phyloP scores from a whole-genome alignment of 371 early-diverging fungal species.

The Nematocida minor region DNA sequence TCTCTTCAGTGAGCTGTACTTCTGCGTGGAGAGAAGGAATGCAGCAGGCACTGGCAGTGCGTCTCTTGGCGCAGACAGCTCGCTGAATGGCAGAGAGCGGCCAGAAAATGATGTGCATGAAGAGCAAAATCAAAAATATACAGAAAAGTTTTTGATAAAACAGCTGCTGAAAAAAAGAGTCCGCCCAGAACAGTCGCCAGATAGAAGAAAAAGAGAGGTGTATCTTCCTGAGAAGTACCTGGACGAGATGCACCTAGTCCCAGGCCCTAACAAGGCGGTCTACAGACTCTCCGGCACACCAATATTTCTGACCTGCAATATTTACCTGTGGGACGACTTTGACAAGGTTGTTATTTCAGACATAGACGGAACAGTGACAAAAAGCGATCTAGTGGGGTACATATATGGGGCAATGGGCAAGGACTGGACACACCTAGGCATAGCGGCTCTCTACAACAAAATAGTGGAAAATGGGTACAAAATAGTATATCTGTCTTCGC shows the following conservation, averaged over 20 bases:
- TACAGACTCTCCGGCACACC: constrained; percentile 72
- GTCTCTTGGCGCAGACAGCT: too few species aligned
- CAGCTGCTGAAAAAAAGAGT: constrained; percentile 61
- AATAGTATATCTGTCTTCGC: constrained; percentile 84
- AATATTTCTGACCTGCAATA: constrained; percentile 72
- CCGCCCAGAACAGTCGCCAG: constrained; percentile 40
- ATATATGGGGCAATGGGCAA: constrained; percentile 89
- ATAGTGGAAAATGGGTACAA: constrained; percentile 87
- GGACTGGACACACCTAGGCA: constrained; percentile 94
- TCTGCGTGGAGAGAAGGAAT: constrained; percentile 27
- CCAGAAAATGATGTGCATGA: constrained; percentile 45
- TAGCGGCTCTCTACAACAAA: constrained; percentile 86
- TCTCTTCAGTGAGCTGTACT: constrained; percentile 50
- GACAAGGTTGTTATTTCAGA: constrained; percentile 88
- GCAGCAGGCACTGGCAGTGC: too few species aligned
- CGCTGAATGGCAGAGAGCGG: background rate
- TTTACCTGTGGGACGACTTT: constrained; percentile 76
- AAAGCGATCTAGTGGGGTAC: constrained; percentile 85
- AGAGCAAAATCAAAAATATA: constrained; percentile 10
- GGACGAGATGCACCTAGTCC: constrained; percentile 69
- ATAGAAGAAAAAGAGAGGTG: constrained; percentile 47
- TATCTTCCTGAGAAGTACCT: constrained; percentile 65
- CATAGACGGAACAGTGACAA: constrained; percentile 98
- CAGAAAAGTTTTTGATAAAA: constrained; percentile 56
- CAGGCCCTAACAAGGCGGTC: constrained; percentile 78